Conservation (phyloP, 2,329 filamentous ascomycete genomes). For the Diaporthe sp. region DNA sequence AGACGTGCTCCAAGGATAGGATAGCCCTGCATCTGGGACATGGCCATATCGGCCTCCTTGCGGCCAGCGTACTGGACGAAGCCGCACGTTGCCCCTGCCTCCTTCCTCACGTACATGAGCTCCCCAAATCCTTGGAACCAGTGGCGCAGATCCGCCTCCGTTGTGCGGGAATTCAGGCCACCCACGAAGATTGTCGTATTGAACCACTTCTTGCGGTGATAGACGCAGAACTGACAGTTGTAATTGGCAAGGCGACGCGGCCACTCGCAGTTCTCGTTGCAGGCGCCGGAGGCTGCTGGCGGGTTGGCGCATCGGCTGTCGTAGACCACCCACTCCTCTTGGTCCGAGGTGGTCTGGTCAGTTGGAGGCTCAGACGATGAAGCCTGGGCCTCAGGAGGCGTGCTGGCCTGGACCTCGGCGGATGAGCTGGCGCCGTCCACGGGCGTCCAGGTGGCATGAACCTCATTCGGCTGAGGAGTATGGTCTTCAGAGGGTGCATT, state of each 20-base stretch:
- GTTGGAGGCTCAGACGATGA: neutral
- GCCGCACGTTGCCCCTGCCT: neutral
- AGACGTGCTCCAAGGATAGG: neutral
- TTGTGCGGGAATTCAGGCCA: neutral
- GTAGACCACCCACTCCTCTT: neutral
- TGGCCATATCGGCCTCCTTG: neutral
- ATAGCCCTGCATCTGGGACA: constrained; percentile 4
- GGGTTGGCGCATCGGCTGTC: neutral
- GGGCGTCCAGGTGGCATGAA: neutral
- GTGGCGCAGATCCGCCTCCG: neutral
- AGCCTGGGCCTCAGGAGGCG: neutral
- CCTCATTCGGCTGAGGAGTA: no score
- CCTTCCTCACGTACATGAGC: constrained; percentile 1
- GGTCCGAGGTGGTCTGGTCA: neutral
- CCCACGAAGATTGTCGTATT: constrained; percentile 5
- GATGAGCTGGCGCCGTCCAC: neutral
- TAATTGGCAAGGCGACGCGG: neutral
- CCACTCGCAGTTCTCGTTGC: neutral
- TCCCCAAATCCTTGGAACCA: neutral
- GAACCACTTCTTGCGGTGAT: neutral
- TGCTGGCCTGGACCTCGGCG: neutral
- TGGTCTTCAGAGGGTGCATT: neutral
- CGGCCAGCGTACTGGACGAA: neutral
- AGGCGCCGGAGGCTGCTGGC: neutral
- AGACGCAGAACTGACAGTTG: neutral